Base-by-base conservation (phyloP, 2,329 filamentous ascomycete genomes). In the Talaromyces funiculosus region DNA sequence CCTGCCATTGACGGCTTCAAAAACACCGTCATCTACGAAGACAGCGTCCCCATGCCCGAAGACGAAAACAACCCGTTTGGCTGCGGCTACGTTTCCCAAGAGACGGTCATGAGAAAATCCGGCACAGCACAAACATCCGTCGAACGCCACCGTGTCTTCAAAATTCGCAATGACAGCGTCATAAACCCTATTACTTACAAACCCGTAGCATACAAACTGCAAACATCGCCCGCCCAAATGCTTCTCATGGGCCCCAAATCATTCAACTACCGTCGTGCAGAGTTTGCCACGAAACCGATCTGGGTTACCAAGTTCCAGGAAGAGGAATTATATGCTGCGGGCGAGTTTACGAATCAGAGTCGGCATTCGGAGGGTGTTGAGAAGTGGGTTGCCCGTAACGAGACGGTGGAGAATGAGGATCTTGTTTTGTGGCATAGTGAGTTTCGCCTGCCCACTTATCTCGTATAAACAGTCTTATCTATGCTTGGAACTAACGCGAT, bases 31-130 rank as follows among this genome's bases (percentile, higher is more conserved):
- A 73, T 81, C 53, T 78, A 86, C 64, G 80, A 82, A 45, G 83
- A 85, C 67, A 82, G 81, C 0, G 80, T 84, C 60, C 71, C 85
- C 0, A 84, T 88, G 75, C 81, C 83, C 0, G 77, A 85, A 59
- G 78, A 81, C 53, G 72, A 74, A 1, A 67, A 67, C 2, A 86
- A 86, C 68, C 83, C 82, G 3, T 78, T 79, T 63, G 80, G 79
- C 86, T 87, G 78, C 29, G 80, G 79, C 0, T 85, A 85, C 69
- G 78, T 75, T 0, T 76, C 81, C 0, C 64, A 72, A 24, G 75
- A 80, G 55, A 84, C 4, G 73, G 78, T 63, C 77, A 78, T 12
- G 83, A 84, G 70, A 75, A 75, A 4, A 75, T 82, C 10, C 66
- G 66, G 80, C 0, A 72, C 79, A 1, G 71, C 85, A 5, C 75